A percentile compares a stretch with the other conserved stretches of the same genome.
phyloP scores from a whole-genome alignment of 108 stramenopile genomes.

The Mediolabrus comicus region DNA sequence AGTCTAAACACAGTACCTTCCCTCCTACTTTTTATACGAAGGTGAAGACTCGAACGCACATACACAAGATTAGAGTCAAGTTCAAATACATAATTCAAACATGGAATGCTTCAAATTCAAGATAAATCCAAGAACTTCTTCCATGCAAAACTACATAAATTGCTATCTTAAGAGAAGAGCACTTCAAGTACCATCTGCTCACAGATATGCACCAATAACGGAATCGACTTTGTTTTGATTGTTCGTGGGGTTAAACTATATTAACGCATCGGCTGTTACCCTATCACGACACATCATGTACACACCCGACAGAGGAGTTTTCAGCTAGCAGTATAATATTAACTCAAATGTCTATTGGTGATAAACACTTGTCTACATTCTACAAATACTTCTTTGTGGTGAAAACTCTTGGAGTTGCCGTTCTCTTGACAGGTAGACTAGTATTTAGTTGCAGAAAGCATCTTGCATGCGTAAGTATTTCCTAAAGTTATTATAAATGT shows the following conservation, averaged over 20 bases:
- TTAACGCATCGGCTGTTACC: not conserved
- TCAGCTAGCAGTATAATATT: not conserved
- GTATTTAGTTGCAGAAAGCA: too few relatives aligned
- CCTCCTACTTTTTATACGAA: not conserved
- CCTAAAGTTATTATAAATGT: too few relatives aligned
- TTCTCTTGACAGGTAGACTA: too few relatives aligned
- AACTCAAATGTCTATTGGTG: not conserved
- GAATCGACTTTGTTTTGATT: not conserved
- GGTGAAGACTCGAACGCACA: not conserved
- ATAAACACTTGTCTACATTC: too few relatives aligned
- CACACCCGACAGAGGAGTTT: not conserved
- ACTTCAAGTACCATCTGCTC: not conserved
- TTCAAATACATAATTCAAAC: slow-evolving; percentile 4
- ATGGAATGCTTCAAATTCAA: slow-evolving; percentile 9
- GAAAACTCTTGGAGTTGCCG: too few relatives aligned
- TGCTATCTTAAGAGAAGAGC: not conserved
- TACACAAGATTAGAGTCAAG: slow-evolving; percentile 6
- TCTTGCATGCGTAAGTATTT: too few relatives aligned
- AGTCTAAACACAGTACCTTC: not conserved
- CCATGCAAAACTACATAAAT: not conserved
- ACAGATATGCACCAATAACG: not conserved
- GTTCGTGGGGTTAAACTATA: not conserved
- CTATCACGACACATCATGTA: not conserved
- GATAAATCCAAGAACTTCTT: slow-evolving; percentile 1
- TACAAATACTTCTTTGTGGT: too few relatives aligned